Evolutionary conservation across 2,329 filamentous ascomycete genomes (phyloP).

Genomic region (Kalmusia sp.): DNA sequence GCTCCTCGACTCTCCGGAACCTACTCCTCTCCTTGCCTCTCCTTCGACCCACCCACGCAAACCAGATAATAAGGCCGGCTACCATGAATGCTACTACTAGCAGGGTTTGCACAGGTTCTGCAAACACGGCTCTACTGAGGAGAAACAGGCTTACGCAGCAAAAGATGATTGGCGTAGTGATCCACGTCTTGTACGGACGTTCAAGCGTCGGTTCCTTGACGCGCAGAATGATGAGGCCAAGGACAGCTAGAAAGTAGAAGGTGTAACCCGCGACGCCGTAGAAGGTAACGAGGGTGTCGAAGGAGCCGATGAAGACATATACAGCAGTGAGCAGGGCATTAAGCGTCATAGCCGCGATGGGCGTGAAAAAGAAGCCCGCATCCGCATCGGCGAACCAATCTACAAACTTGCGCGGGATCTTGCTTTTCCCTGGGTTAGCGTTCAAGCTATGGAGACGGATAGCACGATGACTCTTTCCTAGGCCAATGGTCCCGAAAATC

Average conservation of each 20-base stretch:
- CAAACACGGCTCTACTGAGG: conserved; percentile 85
- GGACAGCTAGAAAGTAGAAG: conserved; percentile 95
- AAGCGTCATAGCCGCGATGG: conserved; percentile 87
- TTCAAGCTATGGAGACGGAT: conserved; percentile 41
- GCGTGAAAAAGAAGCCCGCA: conserved; percentile 86
- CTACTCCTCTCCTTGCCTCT: conserved; percentile 33
- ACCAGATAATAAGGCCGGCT: conserved; percentile 86
- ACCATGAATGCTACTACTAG: conserved; percentile 86
- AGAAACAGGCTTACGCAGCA: conserved; percentile 97
- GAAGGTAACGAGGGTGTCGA: conserved; percentile 90
- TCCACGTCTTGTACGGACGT: conserved; percentile 94
- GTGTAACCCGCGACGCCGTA: conserved; percentile 97
- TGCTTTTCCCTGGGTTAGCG: conserved; percentile 24
- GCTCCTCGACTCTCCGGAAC: conserved; percentile 27
- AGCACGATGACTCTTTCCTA: conserved; percentile 56
- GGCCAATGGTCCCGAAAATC: conserved; percentile 82
- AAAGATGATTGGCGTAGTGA: conserved; percentile 95
- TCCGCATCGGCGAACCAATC: conserved; percentile 64
- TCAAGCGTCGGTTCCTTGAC: conserved; percentile 88
- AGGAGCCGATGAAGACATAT: conserved; percentile 89
- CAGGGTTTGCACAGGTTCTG: conserved; percentile 87
- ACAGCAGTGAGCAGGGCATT: conserved; percentile 76
- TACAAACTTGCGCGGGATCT: conserved; percentile 30
- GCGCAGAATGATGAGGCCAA: conserved; percentile 88
- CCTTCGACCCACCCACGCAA: conserved; percentile 75